Evolutionary conservation across 805 yeast species (phyloP), one percentile per base, ranked within the genome.

Genomic region (Barnettozyma botsteinii): DNA sequence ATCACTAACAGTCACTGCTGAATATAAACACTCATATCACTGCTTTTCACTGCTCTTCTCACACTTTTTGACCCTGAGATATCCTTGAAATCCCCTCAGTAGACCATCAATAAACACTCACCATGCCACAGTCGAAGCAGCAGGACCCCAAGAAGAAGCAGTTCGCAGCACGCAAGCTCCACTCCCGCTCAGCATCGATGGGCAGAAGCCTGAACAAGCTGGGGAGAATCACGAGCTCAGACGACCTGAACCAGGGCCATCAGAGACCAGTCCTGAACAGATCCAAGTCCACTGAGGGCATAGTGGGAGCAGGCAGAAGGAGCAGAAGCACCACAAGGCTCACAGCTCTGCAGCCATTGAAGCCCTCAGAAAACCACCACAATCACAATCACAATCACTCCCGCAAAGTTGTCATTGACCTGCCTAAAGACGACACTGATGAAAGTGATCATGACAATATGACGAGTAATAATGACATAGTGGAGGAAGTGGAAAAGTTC

Each of bases 131-230:
- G 27, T 12, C 33, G 11, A 38, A 33, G 4, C 42, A 36, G 33
- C 43, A 33, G 31, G 43, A 43, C 18, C 25, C 35, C 20, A 41
- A 39, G 43, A 48, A 50, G 50, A 48, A 46, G 42, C 55, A 45
- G 50, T 49, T 46, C 33, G 28, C 53, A 1, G 57, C 53, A 5
- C 35, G 42, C 19, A 42, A 42, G 29, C 9, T 51, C 1, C 57
- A 51, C 40, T 35, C 47, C 8, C 40, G 59, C 4, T 48, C 60
- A 7, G 56, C 55, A 4, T 54, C 59, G 1, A 46, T 48, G 25
- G 57, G 57, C 2, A 48, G 55, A 34, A 53, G 50, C 28, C 38
- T 56, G 29, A 56, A 54, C 47, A 50, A 43, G 35, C 36, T 52
- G 13, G 51, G 41, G 4, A 42, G 51, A 14, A 46, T 43, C n/a